phyloP scores from a whole-genome alignment of 768 basidiomycete species.

The Polyporus arcularius region DNA sequence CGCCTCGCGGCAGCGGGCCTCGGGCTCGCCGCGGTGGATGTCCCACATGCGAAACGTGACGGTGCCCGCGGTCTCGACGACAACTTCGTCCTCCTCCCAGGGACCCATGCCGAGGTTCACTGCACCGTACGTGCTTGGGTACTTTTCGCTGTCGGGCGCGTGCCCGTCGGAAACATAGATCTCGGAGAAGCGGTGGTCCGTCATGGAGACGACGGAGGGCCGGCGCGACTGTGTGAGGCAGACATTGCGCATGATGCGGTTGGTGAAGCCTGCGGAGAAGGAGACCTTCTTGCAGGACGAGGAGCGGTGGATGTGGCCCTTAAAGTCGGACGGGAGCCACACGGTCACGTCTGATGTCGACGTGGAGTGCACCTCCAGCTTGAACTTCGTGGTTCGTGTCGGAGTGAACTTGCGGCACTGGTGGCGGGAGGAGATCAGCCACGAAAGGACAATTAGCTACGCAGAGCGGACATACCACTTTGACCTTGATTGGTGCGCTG shows the following conservation, averaged over 20 bases:
- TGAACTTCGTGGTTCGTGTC: slow-evolving; percentile 34
- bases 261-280: slow-evolving; percentile 74
- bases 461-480: slow-evolving; percentile 57
- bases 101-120: slow-evolving; percentile 7
- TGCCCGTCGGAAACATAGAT: slow-evolving; percentile 25
- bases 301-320: slow-evolving; percentile 56
- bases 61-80: slow-evolving; percentile 59
- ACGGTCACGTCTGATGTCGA: slow-evolving; percentile 64
- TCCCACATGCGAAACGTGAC: slow-evolving; percentile 83
- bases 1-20: slow-evolving; percentile 61
- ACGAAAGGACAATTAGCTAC: slow-evolving; percentile 41
- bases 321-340: slow-evolving; percentile 81
- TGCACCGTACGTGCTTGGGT: not conserved
- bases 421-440: slow-evolving; percentile 2
- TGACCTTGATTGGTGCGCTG: slow-evolving; percentile 58
- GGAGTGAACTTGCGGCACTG: slow-evolving; percentile 33
- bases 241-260: slow-evolving; percentile 50
- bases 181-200: slow-evolving; percentile 24
- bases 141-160: slow-evolving; percentile 19
- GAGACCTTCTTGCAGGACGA: slow-evolving; percentile 40
- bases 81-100: slow-evolving; percentile 55
- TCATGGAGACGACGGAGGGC: slow-evolving; percentile 28
- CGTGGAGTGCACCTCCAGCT: slow-evolving; percentile 64
- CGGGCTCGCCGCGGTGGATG: slow-evolving; percentile 62
- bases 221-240: slow-evolving; percentile 30